A percentile compares a stretch with the other conserved stretches of the same genome.
Conservation (phyloP, 2,329 filamentous ascomycete species). For the Colletotrichum camelliae region DNA sequence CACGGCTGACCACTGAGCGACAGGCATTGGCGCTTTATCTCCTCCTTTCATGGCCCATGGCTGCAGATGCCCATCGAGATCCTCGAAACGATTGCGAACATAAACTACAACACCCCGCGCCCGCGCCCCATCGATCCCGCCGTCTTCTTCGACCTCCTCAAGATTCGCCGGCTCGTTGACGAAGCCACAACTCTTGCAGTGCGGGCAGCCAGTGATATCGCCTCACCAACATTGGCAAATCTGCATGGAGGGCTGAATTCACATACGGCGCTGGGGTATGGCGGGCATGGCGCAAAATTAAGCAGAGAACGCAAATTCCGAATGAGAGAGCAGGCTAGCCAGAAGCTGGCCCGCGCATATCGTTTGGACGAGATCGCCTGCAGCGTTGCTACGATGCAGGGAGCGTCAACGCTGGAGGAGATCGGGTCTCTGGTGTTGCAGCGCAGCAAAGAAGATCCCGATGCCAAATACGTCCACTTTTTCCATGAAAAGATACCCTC, state of each 20-base stretch:
- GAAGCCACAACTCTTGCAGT: conserved; percentile 81
- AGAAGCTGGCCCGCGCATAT: conserved; percentile 79
- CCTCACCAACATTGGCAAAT: conserved; percentile 67
- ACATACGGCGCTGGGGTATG: conserved; percentile 50
- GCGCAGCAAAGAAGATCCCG: conserved; percentile 68
- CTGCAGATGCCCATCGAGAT: conserved; percentile 80
- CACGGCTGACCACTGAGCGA: conserved; percentile 19
- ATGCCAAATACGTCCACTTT: conserved; percentile 89
- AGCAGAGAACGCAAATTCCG: conserved; percentile 79
- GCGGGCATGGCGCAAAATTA: conserved; percentile 67
- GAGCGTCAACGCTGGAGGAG: conserved; percentile 77
- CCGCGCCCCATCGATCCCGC: conserved; percentile 81
- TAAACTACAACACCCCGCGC: conserved; percentile 78
- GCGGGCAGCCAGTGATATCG: conserved; percentile 76
- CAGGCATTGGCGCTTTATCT: conserved; percentile 87
- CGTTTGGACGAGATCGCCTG: conserved; percentile 83
- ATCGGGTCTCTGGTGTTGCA: conserved; percentile 77
- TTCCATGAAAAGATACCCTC: conserved; percentile 91
- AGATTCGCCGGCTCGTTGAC: conserved; percentile 80
- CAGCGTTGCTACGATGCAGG: conserved; percentile 85
- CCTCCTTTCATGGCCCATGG: conserved; percentile 84
- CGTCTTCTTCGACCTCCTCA: conserved; percentile 83
- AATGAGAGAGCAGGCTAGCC: conserved; percentile 81
- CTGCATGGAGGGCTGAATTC: conserved; percentile 44
- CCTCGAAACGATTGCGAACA: conserved; percentile 78